A percentile compares a stretch with the other conserved stretches of the same genome.
Evolutionary conservation across 345 rosid genomes (phyloP).

Genomic region (Salix purpurea): DNA sequence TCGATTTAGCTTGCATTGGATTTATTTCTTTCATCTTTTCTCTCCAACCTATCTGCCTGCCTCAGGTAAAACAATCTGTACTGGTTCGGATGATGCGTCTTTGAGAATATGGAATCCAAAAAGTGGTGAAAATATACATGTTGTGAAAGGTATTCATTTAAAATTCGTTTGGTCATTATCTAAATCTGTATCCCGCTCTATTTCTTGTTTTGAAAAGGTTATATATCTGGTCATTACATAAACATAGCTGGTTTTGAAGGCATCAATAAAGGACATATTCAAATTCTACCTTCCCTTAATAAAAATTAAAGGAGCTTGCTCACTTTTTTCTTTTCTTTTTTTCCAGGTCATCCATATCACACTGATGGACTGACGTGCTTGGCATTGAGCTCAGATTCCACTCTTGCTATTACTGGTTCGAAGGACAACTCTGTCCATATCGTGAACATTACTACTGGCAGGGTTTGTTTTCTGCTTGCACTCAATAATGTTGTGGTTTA

Average conservation of each 20-base stretch:
- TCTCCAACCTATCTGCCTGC: background rate
- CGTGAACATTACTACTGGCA: slow-evolving; percentile 75
- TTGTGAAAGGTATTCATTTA: slow-evolving; percentile 50
- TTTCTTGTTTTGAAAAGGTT: background rate
- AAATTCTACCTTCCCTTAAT: background rate
- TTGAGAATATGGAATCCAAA: slow-evolving; percentile 87
- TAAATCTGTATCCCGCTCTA: background rate
- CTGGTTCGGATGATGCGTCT: slow-evolving; percentile 89
- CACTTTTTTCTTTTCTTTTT: background rate
- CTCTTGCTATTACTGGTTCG: slow-evolving; percentile 77
- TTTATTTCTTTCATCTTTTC: background rate
- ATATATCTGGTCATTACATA: background rate
- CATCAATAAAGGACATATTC: background rate
- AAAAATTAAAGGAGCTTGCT: background rate
- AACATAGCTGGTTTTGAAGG: background rate
- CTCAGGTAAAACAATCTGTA: slow-evolving; percentile 82
- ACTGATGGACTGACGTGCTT: slow-evolving; percentile 73
- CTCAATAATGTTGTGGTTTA: background rate
- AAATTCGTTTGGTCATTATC: background rate
- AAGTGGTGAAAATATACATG: slow-evolving; percentile 67
- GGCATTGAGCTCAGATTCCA: slow-evolving; percentile 71
- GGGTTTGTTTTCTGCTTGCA: slow-evolving; percentile 40
- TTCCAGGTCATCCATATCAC: slow-evolving; percentile 79
- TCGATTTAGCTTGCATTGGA: background rate
- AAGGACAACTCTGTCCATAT: slow-evolving; percentile 69